Evolutionary conservation across 1,284 basidiomycete genomes (phyloP), one percentile per base, ranked within the genome.

Genomic region (Megacollybia platyphylla): DNA sequence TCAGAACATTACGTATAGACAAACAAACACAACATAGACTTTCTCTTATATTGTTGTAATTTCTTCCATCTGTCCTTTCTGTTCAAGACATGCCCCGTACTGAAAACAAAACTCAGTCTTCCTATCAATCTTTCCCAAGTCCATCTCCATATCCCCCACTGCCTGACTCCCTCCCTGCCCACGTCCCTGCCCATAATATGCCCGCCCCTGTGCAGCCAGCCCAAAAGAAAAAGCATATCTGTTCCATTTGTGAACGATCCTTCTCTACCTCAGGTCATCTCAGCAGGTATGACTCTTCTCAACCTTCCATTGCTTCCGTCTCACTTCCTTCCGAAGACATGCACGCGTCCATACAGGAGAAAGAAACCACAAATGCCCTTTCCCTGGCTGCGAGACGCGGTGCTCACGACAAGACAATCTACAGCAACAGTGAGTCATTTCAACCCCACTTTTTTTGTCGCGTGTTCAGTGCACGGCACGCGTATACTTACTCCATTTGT

Each of bases 191-290:
- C 5, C 20, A 24, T 24, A 24, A 24, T 24, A 24, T 24, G 20
- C 38, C 28, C 40, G 28, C 48, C 42, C 42, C 45, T 13, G 38
- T 49, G 8, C 43, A 50, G 5, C 46, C 54, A 8, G 38, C 54
- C 26, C 39, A 53, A 18, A 76, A 73, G 60, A 75, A 74, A 61
- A 75, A 72, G 49, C 80, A 85, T 49, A 60, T 78, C 20, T 85
- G 82, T 54, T 51, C 60, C 2, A 76, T 71, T 5, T 85, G 82
- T 53, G 74, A 79, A 8, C 73, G 79, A 42, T 71, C 74, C 1
- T 90, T 90, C 60, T 86, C 83, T 42, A 90, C 87, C 36, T 81
- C 78, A 52, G 87, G 87, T 28, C 87, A 90, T 54, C 74, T 89
- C 15, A 82, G 20, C 20, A 24, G 20, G 20, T 24, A 24, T 4